A percentile compares a stretch with the other conserved stretches of the same genome.
phyloP scores from a whole-genome alignment of 768 basidiomycete species.

The Agaricus bisporus region DNA sequence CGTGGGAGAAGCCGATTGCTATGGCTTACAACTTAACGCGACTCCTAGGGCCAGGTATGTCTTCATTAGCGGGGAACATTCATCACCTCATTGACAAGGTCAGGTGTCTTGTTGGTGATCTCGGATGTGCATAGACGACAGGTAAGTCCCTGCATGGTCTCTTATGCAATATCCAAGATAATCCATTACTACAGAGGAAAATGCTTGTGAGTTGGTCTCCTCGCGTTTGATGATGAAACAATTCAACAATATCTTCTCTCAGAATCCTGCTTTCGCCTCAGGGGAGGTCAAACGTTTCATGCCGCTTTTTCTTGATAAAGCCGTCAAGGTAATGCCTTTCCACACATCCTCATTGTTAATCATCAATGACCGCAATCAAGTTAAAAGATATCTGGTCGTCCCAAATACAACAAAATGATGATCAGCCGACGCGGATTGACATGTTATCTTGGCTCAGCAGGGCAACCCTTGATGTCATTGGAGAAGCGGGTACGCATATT shows the following conservation, averaged over 20 bases:
- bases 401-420: conserved; percentile 24
- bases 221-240: neutral
- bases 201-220: neutral
- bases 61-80: neutral
- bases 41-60: conserved; percentile 36
- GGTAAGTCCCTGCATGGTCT: conserved; percentile 17
- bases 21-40: conserved; percentile 28
- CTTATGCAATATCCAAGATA: neutral
- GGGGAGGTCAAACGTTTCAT: conserved; percentile 51
- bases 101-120: conserved; percentile 45
- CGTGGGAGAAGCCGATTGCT: conserved; percentile 48
- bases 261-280: conserved; percentile 64
- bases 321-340: conserved; percentile 31
- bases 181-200: neutral
- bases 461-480: conserved; percentile 71
- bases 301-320: conserved; percentile 45
- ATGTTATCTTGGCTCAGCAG: conserved; percentile 59
- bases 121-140: conserved; percentile 37
- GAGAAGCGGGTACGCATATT: conserved; percentile 44
- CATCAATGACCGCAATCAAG: conserved; percentile 18
- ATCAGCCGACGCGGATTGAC: conserved; percentile 35
- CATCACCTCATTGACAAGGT: neutral
- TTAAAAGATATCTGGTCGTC: conserved; percentile 42
- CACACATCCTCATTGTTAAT: too few relatives aligned
- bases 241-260: neutral